Evolutionary conservation across 2,329 filamentous ascomycete genomes (phyloP), one percentile per base, ranked within the genome.

Genomic region (Alternaria rosae): DNA sequence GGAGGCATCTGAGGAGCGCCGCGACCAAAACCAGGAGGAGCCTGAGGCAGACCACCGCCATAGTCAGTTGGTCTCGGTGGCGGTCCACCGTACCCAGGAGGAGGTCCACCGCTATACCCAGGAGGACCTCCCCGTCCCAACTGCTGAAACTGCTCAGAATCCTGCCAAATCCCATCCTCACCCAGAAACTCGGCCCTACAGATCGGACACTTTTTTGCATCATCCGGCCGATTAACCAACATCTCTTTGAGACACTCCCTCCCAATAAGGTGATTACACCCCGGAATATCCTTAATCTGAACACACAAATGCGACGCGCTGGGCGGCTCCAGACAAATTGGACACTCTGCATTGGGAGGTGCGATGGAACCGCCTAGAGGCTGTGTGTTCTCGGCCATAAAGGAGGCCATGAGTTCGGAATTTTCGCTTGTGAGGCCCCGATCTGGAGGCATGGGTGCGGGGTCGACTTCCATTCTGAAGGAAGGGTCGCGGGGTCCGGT

Each of bases 201-300:
- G 1, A 72, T 28, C 8, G 65, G 70, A 42, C 70, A 72, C 11
- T 42, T 48, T 35, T 67, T 73, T 21, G 62, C 47, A 1, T 52
- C 13, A 15, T 45, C 44, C 6, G 62, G 57, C 6, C 61, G 21
- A 4, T 20, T 43, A 5, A 28, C 42, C 6, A 74, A 54, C 3
- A 70, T 52, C 3, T 54, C 43, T 6, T 53, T 35, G 5, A 73
- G 53, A 43, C 69, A 74, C 3, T 50, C 28, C 5, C 51, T 20
- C 5, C 72, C 68, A 17, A 73, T 59, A 6, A 68, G 15, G 42
- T 74, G 72, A 4, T 23, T 54, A 42, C 72, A 74, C 2, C 59
- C 64, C 0, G 35, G 11, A 1, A 70, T 42, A 1, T 25, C 44
- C 4, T 30, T 61, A 26, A 74, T 67, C n/a, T 63, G 64, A 0